These are phyloP conservation scores for Oryza meridionalis DNA, from an alignment of 176 grass and related monocot genomes.

Conservation along the genomic window DNA sequence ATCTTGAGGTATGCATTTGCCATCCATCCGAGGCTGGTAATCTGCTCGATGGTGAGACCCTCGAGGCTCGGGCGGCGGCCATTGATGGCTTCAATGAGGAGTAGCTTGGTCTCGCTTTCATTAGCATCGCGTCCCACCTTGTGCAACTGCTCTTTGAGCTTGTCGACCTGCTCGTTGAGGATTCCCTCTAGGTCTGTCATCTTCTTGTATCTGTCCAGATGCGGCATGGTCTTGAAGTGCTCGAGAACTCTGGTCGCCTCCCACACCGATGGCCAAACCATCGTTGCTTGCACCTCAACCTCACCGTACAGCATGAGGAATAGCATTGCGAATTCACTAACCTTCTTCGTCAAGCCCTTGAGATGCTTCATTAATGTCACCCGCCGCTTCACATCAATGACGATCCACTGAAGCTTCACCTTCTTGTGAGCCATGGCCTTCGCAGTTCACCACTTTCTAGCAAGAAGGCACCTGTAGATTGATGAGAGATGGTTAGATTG, in stretches of 20 bases:
- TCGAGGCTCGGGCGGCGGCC: neutral
- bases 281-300: neutral
- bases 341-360: constrained; percentile 53
- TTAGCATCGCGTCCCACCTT: constrained; percentile 35
- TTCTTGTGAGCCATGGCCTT: constrained; percentile 47
- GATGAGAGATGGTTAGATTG: neutral
- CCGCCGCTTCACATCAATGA: constrained; percentile 34
- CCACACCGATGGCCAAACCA: constrained; percentile 37
- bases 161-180: constrained; percentile 37
- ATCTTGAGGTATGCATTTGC: neutral
- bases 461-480: neutral
- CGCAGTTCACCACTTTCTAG: neutral
- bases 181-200: constrained; percentile 50
- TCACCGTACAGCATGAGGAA: constrained; percentile 44
- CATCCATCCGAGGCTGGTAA: constrained; percentile 11
- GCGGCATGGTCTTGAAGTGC: constrained; percentile 41
- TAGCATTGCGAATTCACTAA: constrained; percentile 44
- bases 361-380: constrained; percentile 49
- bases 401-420: constrained; percentile 42
- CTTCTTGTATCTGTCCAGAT: constrained; percentile 33
- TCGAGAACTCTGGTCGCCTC: neutral
- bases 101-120: constrained; percentile 22
- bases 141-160: constrained; percentile 40
- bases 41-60: constrained; percentile 1
- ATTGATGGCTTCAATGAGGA: constrained; percentile 38